Evolutionary conservation across 129 eudicot genomes (phyloP).

Genomic region (Glebionis coronaria): DNA sequence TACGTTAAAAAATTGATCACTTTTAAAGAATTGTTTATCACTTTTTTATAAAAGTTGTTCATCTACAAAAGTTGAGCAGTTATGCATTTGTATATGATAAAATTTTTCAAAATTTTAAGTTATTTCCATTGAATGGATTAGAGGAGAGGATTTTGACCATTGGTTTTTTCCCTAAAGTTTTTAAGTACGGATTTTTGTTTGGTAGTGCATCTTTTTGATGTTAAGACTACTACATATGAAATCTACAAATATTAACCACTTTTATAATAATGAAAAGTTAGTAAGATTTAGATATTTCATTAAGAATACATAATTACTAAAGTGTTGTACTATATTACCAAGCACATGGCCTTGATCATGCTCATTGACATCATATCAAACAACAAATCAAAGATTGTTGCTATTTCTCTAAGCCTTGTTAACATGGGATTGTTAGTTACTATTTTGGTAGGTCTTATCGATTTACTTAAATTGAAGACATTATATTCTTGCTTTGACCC

Average conservation of each 20-base stretch:
- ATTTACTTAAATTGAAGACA: conserved; percentile 26
- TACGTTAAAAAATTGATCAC: no score
- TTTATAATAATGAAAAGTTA: background rate
- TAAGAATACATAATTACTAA: conserved; percentile 20
- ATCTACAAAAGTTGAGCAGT: no score
- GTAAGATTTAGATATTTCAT: conserved; percentile 5
- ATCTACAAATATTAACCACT: background rate
- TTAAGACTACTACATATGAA: background rate
- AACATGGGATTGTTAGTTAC: conserved; percentile 20
- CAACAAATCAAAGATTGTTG: conserved; percentile 30
- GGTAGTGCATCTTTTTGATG: no score
- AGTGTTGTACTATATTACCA: conserved; percentile 18
- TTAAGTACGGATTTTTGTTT: no score
- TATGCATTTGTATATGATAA: no score
- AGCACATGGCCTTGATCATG: conserved; percentile 31
- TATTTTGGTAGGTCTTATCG: conserved; percentile 33
- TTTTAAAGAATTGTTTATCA: no score
- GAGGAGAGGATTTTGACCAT: no score
- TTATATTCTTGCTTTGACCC: conserved; percentile 19
- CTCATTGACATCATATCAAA: conserved; percentile 11
- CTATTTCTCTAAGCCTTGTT: conserved; percentile 30
- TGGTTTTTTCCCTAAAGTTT: no score
- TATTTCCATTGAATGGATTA: no score
- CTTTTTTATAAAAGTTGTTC: no score
- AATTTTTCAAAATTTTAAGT: no score